Evolutionary conservation across 192 early-diverging fungal species (phyloP).

Genomic region (Umbelopsis sp.): DNA sequence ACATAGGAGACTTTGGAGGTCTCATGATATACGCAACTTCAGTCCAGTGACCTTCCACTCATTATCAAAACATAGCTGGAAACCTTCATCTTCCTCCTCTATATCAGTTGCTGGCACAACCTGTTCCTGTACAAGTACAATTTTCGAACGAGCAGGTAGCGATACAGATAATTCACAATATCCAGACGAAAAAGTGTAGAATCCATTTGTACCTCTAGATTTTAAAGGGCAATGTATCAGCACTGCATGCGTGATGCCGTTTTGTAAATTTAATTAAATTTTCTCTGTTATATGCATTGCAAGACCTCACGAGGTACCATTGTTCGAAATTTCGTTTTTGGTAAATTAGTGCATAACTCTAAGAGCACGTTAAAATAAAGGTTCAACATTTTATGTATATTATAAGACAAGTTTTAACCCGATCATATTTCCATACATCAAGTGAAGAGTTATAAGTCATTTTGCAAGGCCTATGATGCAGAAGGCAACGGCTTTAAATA

Average conservation of each 20-base stretch:
- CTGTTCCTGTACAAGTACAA: neutral
- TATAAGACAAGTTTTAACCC: neutral
- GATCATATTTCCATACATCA: neutral
- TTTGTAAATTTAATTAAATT: neutral
- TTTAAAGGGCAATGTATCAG: no score
- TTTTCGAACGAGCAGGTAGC: neutral
- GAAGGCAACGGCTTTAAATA: neutral
- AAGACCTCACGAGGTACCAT: neutral
- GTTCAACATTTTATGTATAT: neutral
- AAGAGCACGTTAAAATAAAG: neutral
- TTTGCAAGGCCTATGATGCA: neutral
- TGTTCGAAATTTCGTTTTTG: neutral
- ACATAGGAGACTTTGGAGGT: neutral
- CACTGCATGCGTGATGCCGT: neutral
- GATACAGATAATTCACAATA: no score
- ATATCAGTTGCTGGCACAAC: neutral
- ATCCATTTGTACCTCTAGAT: no score
- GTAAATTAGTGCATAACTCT: neutral
- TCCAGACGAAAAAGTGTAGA: no score
- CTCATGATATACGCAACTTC: neutral
- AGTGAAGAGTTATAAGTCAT: neutral
- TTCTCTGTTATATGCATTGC: neutral
- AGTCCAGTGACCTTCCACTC: neutral
- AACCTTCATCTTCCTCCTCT: neutral
- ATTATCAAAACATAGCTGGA: no score